These are phyloP conservation scores for Exutisphaerella laricina DNA, from an alignment of 2,329 filamentous ascomycete species.

Conservation along the genomic window DNA sequence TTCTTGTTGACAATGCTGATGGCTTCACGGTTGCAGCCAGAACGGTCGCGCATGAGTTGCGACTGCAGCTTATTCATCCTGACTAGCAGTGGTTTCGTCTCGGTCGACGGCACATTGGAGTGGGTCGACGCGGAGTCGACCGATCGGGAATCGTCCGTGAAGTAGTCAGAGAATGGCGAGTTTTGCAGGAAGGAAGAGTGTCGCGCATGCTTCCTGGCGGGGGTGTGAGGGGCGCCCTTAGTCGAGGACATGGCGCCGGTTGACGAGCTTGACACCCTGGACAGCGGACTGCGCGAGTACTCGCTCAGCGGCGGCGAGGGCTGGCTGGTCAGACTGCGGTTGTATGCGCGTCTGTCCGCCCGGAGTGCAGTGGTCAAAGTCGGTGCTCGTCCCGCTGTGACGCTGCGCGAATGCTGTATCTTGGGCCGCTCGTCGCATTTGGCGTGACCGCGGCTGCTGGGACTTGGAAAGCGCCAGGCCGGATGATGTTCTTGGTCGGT, in stretches of 20 bases:
- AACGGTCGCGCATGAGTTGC: constrained; percentile 31
- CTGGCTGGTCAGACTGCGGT: constrained; percentile 5
- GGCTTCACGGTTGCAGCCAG: constrained; percentile 16
- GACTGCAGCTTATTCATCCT: constrained; percentile 35
- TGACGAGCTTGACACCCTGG: constrained; percentile 8
- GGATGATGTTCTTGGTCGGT: too few species aligned
- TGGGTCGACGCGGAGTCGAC: constrained; percentile 9
- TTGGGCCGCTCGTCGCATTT: too few species aligned
- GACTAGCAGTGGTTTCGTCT: constrained; percentile 34
- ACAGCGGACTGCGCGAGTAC: constrained; percentile 18
- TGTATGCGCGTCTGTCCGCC: constrained; percentile 24
- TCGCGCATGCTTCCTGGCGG: constrained; percentile 19
- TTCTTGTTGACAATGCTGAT: constrained; percentile 26
- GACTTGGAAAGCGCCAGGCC: too few species aligned
- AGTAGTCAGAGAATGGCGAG: constrained; percentile 40
- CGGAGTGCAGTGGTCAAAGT: constrained; percentile 27
- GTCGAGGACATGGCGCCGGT: constrained; percentile 9
- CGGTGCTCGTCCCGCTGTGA: constrained; percentile 23
- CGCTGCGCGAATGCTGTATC: too few species aligned
- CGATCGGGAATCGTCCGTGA: constrained; percentile 34
- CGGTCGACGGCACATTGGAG: constrained; percentile 20
- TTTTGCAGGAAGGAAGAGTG: constrained; percentile 25
- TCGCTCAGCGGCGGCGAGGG: constrained; percentile 14
- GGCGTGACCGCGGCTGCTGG: too few species aligned
- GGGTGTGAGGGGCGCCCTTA: constrained; percentile 21